phyloP scores from a whole-genome alignment of 179 eudicot genomes.

The Heliamphora pulchella region DNA sequence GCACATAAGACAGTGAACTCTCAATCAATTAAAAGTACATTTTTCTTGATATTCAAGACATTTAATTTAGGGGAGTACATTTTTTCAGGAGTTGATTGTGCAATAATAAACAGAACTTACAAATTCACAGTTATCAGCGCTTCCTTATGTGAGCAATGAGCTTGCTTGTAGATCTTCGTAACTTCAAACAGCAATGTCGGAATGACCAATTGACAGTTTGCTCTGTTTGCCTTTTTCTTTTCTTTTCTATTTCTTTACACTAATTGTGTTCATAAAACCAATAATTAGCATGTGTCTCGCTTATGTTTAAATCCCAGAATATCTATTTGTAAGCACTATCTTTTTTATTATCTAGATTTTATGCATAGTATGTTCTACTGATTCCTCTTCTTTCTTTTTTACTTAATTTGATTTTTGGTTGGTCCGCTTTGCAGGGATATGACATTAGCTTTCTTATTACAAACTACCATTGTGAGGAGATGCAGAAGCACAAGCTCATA shows the following conservation, averaged over 20 bases:
- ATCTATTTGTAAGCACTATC: not conserved
- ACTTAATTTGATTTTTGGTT: not conserved
- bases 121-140: not conserved
- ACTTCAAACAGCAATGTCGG: not conserved
- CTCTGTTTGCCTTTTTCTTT: not conserved
- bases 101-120: not conserved
- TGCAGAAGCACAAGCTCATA: conserved; percentile 92
- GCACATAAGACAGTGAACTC: not conserved
- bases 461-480: conserved; percentile 94
- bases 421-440: conserved; percentile 62
- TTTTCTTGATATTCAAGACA: not conserved
- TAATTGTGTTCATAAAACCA: too few relatives aligned
- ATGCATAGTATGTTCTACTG: not conserved
- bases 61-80: not conserved
- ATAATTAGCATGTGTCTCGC: too few relatives aligned
- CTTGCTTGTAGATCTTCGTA: not conserved
- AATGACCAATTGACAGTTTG: conserved; percentile 7
- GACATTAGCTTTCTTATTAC: conserved; percentile 97
- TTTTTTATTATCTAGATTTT: not conserved
- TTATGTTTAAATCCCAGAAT: not conserved
- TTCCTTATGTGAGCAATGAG: not conserved
- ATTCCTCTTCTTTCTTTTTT: not conserved
- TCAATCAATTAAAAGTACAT: not conserved
- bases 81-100: not conserved
- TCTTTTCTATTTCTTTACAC: not conserved